phyloP scores from a whole-genome alignment of 768 basidiomycete species.

The Pisolithus orientalis region DNA sequence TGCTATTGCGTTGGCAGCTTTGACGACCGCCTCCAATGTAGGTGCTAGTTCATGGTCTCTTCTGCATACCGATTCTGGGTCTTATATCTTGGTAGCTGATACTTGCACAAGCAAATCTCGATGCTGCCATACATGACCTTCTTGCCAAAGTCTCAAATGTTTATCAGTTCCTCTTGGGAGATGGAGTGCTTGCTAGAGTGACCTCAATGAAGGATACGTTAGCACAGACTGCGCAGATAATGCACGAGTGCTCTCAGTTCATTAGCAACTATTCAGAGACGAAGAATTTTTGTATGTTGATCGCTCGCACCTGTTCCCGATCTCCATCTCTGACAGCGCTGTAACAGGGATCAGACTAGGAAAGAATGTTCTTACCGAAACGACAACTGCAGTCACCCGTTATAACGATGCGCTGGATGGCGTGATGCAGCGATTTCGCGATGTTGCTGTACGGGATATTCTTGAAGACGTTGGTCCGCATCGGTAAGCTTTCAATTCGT shows the following conservation, averaged over 20 bases:
- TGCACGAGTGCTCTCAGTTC: conserved; percentile 6
- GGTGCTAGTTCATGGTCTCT: background rate
- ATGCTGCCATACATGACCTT: conserved; percentile 1
- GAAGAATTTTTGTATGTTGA: conserved; percentile 1
- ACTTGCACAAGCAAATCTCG: background rate
- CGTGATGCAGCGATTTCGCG: conserved; percentile 2
- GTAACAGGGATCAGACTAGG: background rate
- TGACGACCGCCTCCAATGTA: conserved; percentile 1
- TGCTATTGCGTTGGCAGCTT: background rate
- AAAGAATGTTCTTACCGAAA: background rate
- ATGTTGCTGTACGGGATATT: background rate
- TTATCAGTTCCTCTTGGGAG: conserved; percentile 2
- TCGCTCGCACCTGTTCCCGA: background rate
- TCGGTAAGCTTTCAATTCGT: background rate
- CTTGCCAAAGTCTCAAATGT: conserved; percentile 1
- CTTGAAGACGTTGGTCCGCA: background rate
- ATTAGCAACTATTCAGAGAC: conserved; percentile 3
- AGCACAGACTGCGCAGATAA: conserved; percentile 1
- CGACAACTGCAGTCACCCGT: background rate
- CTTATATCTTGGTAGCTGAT: background rate
- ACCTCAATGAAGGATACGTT: background rate
- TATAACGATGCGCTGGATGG: background rate
- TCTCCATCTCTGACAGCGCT: background rate
- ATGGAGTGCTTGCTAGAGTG: background rate
- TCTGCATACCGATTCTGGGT: background rate